Base-by-base conservation (phyloP, 441 rosid species). In the Francoa sonchifolia region DNA sequence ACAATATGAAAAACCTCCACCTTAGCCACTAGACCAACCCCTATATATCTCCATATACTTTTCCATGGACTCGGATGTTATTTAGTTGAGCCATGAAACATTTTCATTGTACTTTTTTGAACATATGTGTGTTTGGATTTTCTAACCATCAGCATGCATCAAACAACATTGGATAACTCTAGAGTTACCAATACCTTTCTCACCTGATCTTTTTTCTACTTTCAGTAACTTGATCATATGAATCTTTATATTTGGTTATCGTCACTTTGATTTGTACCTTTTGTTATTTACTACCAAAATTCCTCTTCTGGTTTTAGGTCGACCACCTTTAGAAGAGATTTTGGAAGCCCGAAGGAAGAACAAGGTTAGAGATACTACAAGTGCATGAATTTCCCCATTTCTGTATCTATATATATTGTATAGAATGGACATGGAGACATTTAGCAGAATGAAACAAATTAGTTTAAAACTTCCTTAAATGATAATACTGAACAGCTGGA, bases 301-400 rank as follows among this genome's bases (percentile, higher is more conserved):
- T 8, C 45, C 4, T 45, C 8, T 44, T 54, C 48, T 49, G 28
- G 51, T 56, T 52, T 50, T 59, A 88, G 97, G 97, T 15, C 78
- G 93, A 25, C 89, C 84, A 32, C 65, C 81, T 5, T 35, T 88
- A 46, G 84, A 71, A 44, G 67, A 73, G 42, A 54, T 88, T 23
- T 44, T 80, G 71, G 95, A 80, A 65, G 67, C 74, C 27, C 65
- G 82, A 44, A 82, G 49, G 68, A 77, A 74, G 55, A 68, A 36
- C 39, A 63, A 78, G 87, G 89, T 77, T 28, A 65, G n/a, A 49
- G 35, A 22, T 45, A 21, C 4, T 33, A 39, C 33, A 16, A 19
- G n/a, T 6, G 27, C 2, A 37, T 40, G 8, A 20, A 17, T 41
- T 19, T 26, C 34, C n/a, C 30, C 39, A 8, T 33, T 42, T 13